Evolutionary conservation across 306 rosid species (phyloP).

Genomic region (Calophaca sinica): DNA sequence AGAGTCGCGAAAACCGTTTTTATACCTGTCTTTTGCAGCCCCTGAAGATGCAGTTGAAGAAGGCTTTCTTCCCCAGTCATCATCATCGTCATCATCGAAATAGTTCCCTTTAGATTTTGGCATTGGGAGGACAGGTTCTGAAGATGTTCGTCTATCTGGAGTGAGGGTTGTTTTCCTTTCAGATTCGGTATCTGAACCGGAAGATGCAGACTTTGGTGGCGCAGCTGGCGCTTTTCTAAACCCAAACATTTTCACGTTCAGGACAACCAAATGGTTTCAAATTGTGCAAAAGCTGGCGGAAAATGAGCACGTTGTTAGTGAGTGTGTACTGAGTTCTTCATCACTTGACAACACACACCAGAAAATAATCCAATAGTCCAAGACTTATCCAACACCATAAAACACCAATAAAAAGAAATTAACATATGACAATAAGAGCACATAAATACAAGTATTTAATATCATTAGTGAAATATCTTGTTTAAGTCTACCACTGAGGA

Average conservation of each 20-base stretch:
- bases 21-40: constrained; percentile 52
- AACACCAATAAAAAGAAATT: neutral
- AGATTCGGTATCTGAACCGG: constrained; percentile 30
- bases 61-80: constrained; percentile 57
- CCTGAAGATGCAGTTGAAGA: constrained; percentile 43
- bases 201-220: constrained; percentile 45
- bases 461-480: neutral
- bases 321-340: neutral
- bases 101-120: constrained; percentile 60
- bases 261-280: neutral
- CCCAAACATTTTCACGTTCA: constrained; percentile 63
- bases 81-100: constrained; percentile 55
- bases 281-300: constrained; percentile 31
- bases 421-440: neutral
- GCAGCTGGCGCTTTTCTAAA: constrained; percentile 55
- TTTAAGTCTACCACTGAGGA: no score
- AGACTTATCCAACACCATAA: neutral
- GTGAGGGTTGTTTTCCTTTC: constrained; percentile 47
- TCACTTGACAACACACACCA: no score
- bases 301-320: neutral
- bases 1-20: constrained; percentile 57
- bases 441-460: neutral
- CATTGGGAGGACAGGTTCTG: constrained; percentile 62
- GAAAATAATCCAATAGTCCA: neutral
- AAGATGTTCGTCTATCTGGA: constrained; percentile 66